phyloP scores from a whole-genome alignment of 2,329 filamentous ascomycete species.

The Colletotrichum salicis region DNA sequence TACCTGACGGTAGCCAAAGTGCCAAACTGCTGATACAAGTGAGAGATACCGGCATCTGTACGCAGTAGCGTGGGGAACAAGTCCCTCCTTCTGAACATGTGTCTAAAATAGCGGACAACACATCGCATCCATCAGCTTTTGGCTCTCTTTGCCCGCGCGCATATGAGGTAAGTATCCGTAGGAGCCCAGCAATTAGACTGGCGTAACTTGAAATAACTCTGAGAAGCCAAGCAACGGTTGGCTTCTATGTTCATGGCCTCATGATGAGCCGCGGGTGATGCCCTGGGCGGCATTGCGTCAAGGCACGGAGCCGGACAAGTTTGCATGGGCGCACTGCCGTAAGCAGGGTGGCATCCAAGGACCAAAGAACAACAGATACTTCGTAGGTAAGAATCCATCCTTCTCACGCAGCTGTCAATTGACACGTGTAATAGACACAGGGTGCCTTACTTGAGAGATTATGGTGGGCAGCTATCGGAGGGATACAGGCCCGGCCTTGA shows the following conservation, averaged over 20 bases:
- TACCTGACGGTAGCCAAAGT: neutral
- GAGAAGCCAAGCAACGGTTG: neutral
- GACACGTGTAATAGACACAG: slow-evolving; percentile 16
- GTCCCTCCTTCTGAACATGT: neutral
- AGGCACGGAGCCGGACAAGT: neutral
- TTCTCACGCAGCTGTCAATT: neutral
- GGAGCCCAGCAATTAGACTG: too few relatives aligned
- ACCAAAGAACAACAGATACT: neutral
- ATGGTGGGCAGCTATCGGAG: slow-evolving; percentile 5
- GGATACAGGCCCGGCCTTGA: slow-evolving; percentile 18
- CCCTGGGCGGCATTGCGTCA: slow-evolving; percentile 4
- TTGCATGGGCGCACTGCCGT: neutral
- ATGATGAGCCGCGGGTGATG: neutral
- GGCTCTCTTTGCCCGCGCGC: neutral
- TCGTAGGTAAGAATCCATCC: neutral
- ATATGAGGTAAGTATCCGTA: too few relatives aligned
- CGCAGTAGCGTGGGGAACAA: neutral
- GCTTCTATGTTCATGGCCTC: neutral
- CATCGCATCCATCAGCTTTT: neutral
- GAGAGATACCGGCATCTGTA: too few relatives aligned
- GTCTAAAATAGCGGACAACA: neutral
- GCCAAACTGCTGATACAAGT: neutral
- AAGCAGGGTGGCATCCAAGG: neutral
- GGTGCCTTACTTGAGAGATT: slow-evolving; percentile 5
- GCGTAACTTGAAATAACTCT: too few relatives aligned